Conservation (phyloP, 305 asterid genomes). For the Solanum hybrid region DNA sequence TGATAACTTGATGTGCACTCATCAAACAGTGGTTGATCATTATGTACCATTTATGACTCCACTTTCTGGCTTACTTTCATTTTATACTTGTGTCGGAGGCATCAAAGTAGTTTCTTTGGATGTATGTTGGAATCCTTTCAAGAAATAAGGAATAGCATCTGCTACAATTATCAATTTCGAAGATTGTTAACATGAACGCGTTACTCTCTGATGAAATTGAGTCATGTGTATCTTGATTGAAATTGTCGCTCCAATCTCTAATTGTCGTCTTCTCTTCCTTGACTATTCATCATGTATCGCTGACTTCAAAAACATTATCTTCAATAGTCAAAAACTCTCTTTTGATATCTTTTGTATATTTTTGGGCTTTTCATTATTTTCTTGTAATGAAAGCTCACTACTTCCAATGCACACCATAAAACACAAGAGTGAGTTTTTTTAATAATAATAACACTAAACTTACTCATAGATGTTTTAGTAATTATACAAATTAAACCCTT, state of each 20-base stretch:
- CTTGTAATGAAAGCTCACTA: neutral
- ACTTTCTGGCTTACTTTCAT: neutral
- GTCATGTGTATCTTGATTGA: neutral
- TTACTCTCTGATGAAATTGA: neutral
- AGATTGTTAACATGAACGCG: conserved; percentile 7
- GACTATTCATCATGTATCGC: neutral
- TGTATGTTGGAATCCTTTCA: neutral
- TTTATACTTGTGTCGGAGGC: neutral
- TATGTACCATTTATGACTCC: neutral
- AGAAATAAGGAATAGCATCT: neutral
- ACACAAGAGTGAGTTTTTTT: neutral
- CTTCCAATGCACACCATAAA: neutral
- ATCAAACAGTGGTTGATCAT: neutral
- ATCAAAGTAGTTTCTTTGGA: neutral
- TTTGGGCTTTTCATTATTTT: neutral
- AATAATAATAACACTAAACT: neutral
- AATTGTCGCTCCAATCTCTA: neutral
- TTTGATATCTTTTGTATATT: neutral
- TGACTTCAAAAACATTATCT: neutral
- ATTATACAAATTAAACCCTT: neutral
- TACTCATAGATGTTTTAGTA: neutral
- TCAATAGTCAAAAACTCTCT: neutral
- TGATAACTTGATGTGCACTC: neutral
- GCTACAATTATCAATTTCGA: neutral
- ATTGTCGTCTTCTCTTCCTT: neutral